Evolutionary conservation across 371 early-diverging fungal species (phyloP), one percentile per base, ranked within the genome.

Genomic region (Mucor mucedo): DNA sequence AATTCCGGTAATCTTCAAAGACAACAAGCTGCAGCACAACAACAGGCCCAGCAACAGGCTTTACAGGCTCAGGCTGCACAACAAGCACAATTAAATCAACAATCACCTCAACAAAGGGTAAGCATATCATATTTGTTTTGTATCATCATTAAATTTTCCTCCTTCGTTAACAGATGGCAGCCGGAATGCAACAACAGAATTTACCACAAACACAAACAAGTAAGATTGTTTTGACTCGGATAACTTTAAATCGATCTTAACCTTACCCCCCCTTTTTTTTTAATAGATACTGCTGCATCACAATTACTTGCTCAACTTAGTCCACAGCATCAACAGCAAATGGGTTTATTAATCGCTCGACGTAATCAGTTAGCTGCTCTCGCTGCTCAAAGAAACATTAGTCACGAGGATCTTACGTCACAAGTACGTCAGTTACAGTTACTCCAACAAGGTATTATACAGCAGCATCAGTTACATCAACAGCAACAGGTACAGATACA

Each of bases 291-390:
- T 11, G 56, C 68, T 29, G 64, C 68, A 3, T 55, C 69, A 10
- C 74, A 75, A 47, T 11, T 70, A 41, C 54, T 72, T 58, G 72
- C 75, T 30, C 75, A 78, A 40, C 59, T 79, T 27, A 70, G 61
- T 28, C 78, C 75, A 38, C 75, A 80, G 30, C 82, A 78, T 39
- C 79, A 78, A 38, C 74, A 72, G 32, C 81, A 80, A 64, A 65
- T 78, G 72, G 63, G 69, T 33, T 21, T 59, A 2, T 40, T 78
- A 5, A 60, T 76, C 10, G 39, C 72, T 14, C 81, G 69, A 28
- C 70, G 79, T 27, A 76, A 80, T 16, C 80, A 80, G n/a, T 62
- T 85, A 32, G 33, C 65, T 11, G 44, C 48, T 2, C 40, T 71
- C 8, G 52, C 70, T 5, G 56, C 62, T 1, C 66, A 66, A 38